These are phyloP conservation scores for Yamadazyma buinensis DNA, from an alignment of 1,139 yeast species.

Conservation along the genomic window DNA sequence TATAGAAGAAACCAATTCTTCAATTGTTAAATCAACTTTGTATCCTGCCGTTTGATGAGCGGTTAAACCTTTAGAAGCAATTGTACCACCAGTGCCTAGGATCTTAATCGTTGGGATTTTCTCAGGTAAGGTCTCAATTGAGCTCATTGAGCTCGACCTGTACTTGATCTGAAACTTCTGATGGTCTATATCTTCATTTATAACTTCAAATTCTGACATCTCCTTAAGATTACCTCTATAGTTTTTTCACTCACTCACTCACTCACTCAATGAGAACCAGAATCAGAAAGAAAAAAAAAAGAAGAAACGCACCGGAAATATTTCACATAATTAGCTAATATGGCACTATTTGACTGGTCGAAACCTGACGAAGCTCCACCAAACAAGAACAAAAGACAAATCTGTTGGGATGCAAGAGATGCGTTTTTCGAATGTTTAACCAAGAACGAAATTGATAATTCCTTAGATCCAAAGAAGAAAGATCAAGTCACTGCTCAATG, in stretches of 20 bases:
- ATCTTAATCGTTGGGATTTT: constrained; percentile 48
- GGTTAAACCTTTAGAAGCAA: constrained; percentile 59
- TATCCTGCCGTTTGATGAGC: constrained; percentile 66
- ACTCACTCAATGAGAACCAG: no score
- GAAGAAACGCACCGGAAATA: no score
- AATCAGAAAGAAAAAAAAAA: no score
- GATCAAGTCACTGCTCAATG: constrained; percentile 32
- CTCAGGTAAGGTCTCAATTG: constrained; percentile 3
- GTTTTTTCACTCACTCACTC: no score
- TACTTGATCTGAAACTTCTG: constrained; percentile 6
- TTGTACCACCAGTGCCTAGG: constrained; percentile 72
- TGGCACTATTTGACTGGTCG: constrained; percentile 34
- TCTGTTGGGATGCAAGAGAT: constrained; percentile 47
- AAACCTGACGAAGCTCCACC: constrained; percentile 32
- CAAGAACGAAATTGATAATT: constrained; percentile 39
- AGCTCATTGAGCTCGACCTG: constrained; percentile 1
- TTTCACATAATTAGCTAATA: no score
- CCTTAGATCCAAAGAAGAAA: constrained; percentile 37
- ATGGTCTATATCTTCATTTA: constrained; percentile 2
- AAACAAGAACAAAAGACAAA: constrained; percentile 34
- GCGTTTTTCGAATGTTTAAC: constrained; percentile 39
- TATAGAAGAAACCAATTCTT: constrained; percentile 52
- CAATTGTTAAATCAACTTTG: constrained; percentile 62
- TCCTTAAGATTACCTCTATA: no score
- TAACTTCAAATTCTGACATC: constrained; percentile 4